These are phyloP conservation scores for Grosmannia serpens DNA, from an alignment of 2,329 filamentous ascomycete genomes.

Conservation along the genomic window DNA sequence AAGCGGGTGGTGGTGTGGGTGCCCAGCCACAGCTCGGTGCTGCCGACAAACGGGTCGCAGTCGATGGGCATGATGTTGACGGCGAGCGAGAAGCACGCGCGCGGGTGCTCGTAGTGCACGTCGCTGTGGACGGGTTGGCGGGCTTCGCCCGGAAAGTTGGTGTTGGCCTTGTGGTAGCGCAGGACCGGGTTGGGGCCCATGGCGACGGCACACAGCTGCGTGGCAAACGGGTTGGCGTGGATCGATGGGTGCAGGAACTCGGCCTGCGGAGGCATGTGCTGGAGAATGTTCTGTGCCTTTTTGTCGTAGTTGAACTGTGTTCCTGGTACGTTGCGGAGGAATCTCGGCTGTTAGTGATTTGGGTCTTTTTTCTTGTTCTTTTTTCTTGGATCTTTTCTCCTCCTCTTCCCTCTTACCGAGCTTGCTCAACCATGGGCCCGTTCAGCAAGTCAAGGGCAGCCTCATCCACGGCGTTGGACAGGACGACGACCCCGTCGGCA, in stretches of 20 bases:
- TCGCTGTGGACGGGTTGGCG: conserved; percentile 47
- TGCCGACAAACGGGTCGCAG: neutral
- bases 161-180: conserved; percentile 48
- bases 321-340: neutral
- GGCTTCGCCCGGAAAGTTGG: conserved; percentile 37
- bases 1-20: conserved; percentile 15
- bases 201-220: conserved; percentile 41
- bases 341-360: neutral
- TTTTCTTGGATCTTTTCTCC: conserved; percentile 4
- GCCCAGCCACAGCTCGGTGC: conserved; percentile 4
- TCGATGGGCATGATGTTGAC: conserved; percentile 30
- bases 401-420: neutral
- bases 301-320: conserved; percentile 11
- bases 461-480: conserved; percentile 2
- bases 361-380: neutral
- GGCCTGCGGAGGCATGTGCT: conserved; percentile 42
- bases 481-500: conserved; percentile 8
- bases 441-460: conserved; percentile 6
- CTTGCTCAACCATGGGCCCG: conserved; percentile 7
- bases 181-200: conserved; percentile 43
- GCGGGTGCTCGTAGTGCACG: conserved; percentile 43
- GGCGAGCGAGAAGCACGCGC: conserved; percentile 40
- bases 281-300: conserved; percentile 41
- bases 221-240: conserved; percentile 42
- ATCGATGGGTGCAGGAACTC: conserved; percentile 37